phyloP scores from a whole-genome alignment of 345 rosid species.

The Fremontodendron californicum region DNA sequence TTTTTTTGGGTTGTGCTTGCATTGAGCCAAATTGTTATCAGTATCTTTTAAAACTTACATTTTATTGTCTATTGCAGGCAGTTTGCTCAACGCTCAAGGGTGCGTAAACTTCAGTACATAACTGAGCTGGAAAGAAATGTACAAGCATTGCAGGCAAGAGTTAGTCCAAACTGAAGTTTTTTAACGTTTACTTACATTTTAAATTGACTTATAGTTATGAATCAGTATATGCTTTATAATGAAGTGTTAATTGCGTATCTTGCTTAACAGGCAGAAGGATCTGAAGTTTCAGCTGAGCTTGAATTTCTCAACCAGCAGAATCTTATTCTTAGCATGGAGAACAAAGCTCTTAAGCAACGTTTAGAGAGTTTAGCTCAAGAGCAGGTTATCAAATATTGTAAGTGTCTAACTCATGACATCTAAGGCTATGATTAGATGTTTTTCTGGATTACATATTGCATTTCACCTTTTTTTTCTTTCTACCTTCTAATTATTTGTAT shows the following conservation, averaged over 20 bases:
- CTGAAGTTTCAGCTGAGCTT: conserved; percentile 80
- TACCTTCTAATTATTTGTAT: background rate
- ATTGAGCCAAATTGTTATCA: background rate
- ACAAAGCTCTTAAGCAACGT: conserved; percentile 79
- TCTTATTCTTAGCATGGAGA: no score
- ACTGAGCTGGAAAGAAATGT: no score
- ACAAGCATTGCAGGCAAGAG: conserved; percentile 78
- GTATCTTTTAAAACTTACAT: background rate
- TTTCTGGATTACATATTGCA: conserved; percentile 6
- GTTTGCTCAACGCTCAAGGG: no score
- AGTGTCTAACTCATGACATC: conserved; percentile 22
- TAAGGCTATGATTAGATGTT: background rate
- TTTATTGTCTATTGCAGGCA: conserved; percentile 50
- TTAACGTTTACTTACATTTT: background rate
- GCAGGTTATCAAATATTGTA: conserved; percentile 70
- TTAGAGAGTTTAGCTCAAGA: conserved; percentile 75
- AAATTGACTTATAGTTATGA: background rate
- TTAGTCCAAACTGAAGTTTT: conserved; percentile 7
- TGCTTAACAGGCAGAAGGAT: conserved; percentile 61
- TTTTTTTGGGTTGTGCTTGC: background rate
- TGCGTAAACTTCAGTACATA: no score
- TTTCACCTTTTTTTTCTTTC: background rate
- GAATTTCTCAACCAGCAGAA: conserved; percentile 79
- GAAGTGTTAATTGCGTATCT: conserved; percentile 4
- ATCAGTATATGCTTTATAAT: background rate